Conservation (phyloP, 1,284 basidiomycete genomes). For the Boletus semigastroideus region DNA sequence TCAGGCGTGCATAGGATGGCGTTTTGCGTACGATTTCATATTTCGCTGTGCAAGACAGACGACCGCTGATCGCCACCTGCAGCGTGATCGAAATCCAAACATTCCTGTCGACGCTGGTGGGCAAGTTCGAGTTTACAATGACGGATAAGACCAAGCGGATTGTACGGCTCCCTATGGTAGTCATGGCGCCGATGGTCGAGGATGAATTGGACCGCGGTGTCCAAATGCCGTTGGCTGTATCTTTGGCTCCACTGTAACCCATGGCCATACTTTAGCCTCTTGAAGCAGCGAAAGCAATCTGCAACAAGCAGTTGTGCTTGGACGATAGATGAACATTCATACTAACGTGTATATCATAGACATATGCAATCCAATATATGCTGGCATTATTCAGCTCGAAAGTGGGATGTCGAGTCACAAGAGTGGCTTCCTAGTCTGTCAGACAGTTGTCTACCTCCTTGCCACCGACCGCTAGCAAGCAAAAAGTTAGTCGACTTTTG, state of each 20-base stretch:
- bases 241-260: constrained; percentile 33
- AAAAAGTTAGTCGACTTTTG: no score
- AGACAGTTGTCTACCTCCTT: no score
- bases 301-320: not conserved
- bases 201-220: constrained; percentile 21
- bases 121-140: constrained; percentile 47
- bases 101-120: constrained; percentile 48
- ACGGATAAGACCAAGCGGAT: constrained; percentile 39
- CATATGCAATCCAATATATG: not conserved
- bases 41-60: not conserved
- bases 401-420: not conserved
- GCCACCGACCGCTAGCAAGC: no score
- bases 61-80: not conserved
- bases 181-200: constrained; percentile 47
- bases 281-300: constrained; percentile 1
- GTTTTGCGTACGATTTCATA: constrained; percentile 35
- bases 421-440: not conserved
- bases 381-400: not conserved
- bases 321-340: no score
- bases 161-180: constrained; percentile 40
- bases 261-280: not conserved
- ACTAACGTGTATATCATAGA: not conserved
- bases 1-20: constrained; percentile 49
- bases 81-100: constrained; percentile 44
- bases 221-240: constrained; percentile 50